Conservation (phyloP, 2,329 filamentous ascomycete species). For the Colletotrichum horii region DNA sequence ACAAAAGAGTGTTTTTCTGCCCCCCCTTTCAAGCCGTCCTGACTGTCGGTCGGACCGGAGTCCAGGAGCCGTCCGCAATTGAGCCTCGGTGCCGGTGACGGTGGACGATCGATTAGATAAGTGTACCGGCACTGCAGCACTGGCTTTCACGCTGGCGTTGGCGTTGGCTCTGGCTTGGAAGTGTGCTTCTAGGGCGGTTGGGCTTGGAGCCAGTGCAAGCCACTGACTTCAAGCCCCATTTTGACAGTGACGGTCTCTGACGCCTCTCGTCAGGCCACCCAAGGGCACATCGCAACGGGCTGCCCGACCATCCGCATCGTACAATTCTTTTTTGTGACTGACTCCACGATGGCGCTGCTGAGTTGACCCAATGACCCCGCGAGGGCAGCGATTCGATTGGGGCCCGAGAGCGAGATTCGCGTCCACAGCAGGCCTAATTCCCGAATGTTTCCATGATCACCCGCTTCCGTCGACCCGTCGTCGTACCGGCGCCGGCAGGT, state of each 20-base stretch:
- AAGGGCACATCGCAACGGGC: not conserved
- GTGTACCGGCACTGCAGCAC: not conserved
- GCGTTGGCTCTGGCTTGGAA: not conserved
- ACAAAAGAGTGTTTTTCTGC: not conserved
- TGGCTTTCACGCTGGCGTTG: not conserved
- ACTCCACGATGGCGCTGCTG: not conserved
- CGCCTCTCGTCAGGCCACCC: constrained; percentile 4
- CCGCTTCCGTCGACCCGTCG: not conserved
- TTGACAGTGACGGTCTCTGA: constrained; percentile 9
- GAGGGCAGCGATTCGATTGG: not conserved
- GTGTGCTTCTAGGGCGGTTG: not conserved
- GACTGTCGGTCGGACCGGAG: not conserved
- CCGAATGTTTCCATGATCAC: not conserved
- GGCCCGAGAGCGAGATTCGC: constrained; percentile 7
- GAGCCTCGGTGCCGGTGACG: not conserved
- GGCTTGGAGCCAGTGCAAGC: constrained; percentile 2
- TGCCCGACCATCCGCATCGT: not conserved
- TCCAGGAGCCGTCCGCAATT: not conserved
- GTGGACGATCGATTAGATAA: not conserved
- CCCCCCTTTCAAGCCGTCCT: not conserved
- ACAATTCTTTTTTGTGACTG: not conserved
- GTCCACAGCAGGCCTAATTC: not conserved
- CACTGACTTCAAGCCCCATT: constrained; percentile 14
- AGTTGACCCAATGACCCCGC: not conserved
- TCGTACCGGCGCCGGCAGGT: not conserved